Evolutionary conservation across 176 grass and related monocot genomes (phyloP).

Genomic region (Avena insularis): DNA sequence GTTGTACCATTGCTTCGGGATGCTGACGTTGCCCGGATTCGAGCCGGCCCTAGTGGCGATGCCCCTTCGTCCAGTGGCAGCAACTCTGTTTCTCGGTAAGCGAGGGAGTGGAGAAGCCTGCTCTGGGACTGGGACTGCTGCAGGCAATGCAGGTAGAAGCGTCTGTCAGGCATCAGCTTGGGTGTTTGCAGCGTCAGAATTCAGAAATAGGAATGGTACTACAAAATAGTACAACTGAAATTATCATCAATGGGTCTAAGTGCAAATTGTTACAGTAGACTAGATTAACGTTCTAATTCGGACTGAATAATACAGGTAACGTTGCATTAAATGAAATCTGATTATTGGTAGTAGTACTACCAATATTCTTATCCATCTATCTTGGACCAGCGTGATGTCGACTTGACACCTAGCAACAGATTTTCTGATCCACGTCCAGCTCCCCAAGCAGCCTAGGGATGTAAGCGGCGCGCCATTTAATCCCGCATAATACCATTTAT

Average conservation of each 20-base stretch:
- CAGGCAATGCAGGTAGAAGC: not conserved
- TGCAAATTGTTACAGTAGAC: too few species aligned
- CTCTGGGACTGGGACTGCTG: not conserved
- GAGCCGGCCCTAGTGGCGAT: slow-evolving; percentile 42
- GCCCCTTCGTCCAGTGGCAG: not conserved
- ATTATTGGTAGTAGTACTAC: not conserved
- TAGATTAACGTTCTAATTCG: not conserved
- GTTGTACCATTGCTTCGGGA: slow-evolving; percentile 98
- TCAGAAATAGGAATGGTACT: not conserved
- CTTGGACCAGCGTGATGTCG: not conserved
- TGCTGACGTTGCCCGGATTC: slow-evolving; percentile 48
- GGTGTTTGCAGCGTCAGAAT: not conserved
- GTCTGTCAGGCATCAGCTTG: slow-evolving; percentile 33
- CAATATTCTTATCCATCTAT: not conserved
- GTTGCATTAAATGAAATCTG: not conserved
- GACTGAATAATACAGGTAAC: too few species aligned
- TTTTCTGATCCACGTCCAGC: not conserved
- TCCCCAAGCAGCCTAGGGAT: not conserved
- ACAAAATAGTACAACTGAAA: not conserved
- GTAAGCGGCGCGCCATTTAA: too few species aligned
- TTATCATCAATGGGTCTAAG: not conserved
- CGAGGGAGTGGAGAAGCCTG: not conserved
- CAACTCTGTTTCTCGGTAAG: not conserved
- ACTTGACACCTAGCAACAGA: not conserved
- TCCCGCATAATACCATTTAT: too few species aligned